Base-by-base conservation (phyloP, 2,329 filamentous ascomycete species). In the Trichoderma gracile region DNA sequence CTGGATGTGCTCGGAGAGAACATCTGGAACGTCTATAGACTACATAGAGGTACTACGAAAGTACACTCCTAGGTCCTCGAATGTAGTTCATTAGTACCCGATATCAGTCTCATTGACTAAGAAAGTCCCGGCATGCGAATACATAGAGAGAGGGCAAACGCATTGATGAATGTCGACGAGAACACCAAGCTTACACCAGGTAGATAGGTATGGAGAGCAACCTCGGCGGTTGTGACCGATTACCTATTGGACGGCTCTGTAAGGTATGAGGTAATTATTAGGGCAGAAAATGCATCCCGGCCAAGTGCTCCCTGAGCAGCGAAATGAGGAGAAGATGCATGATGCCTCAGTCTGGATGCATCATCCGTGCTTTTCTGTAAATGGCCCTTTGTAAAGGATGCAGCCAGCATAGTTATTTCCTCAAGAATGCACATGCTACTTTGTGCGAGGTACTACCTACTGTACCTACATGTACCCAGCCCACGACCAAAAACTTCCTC, bases 181-280 rank as follows among this genome's bases (percentile, higher is more conserved):
- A 40, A 19, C 21, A 14, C 30, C 25, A 40, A 62, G 45, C 10
- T 25, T 43, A 25, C 46, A 46, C 19, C n/a, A n/a, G n/a, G n/a
- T n/a, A n/a, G n/a, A n/a, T n/a, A n/a, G n/a, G n/a, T 50, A 33
- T 19, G 2, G 5, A 46, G 15, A 50, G 54, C 43, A 54, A 52
- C 38, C 30, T 67, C 53, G 61, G 66, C 57, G 45, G 60, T 58
- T 49, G 30, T 60, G 33, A 52, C 50, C 50, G 59, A 57, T 38
- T 52, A 9, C 30, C 7, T 30, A 45, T 45, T 47, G 54, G 50
- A 23, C 49, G 49, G 40, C 25, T 52, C 33, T 65, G 53, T n/a
- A n/a, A n/a, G n/a, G n/a, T 59, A 67, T 67, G 66, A 67, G 65
- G 62, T 67, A 65, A 67, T 67, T 38, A 38, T 5, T 58, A 58